These are phyloP conservation scores for Jacaranda mimosifolia DNA, from an alignment of 257 asterid species.

Conservation along the genomic window DNA sequence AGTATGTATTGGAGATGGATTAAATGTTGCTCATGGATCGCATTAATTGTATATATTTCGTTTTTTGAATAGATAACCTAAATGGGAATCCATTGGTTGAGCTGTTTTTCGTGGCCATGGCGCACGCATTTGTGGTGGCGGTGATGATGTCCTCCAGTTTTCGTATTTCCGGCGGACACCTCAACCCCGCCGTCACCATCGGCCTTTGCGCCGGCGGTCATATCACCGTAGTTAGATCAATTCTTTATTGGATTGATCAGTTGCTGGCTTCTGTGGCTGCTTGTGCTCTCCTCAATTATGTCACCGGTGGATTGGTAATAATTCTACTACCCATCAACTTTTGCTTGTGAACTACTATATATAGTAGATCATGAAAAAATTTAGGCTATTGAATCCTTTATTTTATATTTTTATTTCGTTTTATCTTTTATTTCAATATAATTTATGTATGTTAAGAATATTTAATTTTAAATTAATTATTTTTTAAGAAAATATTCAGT, in stretches of 20 bases:
- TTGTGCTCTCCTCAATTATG: constrained; percentile 63
- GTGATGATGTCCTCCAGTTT: constrained; percentile 71
- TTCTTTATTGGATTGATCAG: constrained; percentile 73
- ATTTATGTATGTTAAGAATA: no score
- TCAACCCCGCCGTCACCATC: constrained; percentile 76
- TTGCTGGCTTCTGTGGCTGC: constrained; percentile 73
- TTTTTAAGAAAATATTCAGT: no score
- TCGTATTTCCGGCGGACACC: constrained; percentile 76
- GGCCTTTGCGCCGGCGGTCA: constrained; percentile 69
- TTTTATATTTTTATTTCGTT: neutral
- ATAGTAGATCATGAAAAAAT: no score
- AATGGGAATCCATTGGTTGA: constrained; percentile 57
- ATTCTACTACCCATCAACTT: neutral
- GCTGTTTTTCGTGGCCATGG: constrained; percentile 73
- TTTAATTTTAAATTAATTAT: no score
- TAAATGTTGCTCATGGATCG: no score
- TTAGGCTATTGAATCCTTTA: neutral
- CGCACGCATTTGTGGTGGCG: constrained; percentile 71
- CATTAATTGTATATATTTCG: no score
- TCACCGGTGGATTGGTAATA: constrained; percentile 70
- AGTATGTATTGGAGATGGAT: no score
- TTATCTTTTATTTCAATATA: no score
- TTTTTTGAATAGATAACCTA: constrained; percentile 49
- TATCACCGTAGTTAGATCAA: constrained; percentile 63
- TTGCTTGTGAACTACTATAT: no score